phyloP scores from a whole-genome alignment of 2,329 filamentous ascomycete species.

The Colletotrichum filicis region DNA sequence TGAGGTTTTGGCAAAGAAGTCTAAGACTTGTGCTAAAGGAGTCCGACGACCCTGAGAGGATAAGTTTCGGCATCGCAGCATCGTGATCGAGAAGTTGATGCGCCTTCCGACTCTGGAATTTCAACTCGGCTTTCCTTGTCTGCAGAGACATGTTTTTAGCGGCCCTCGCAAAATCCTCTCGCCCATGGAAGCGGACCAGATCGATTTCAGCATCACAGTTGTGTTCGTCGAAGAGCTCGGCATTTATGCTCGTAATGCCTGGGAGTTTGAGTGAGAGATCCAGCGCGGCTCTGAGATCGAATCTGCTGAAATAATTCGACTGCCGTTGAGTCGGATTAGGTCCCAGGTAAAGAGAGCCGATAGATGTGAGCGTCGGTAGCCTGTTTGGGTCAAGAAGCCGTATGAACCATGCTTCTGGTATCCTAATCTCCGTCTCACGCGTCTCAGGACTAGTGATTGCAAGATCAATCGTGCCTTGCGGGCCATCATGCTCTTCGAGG shows the following conservation, averaged over 20 bases:
- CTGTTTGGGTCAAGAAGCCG: neutral
- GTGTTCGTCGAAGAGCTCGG: neutral
- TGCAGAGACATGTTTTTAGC: neutral
- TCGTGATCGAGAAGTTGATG: slow-evolving; percentile 3
- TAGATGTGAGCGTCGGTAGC: neutral
- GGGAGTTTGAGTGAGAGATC: slow-evolving; percentile 1
- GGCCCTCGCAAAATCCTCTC: neutral
- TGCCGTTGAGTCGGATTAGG: neutral
- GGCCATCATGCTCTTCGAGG: neutral
- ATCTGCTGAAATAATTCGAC: neutral
- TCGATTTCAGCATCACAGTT: slow-evolving; percentile 1
- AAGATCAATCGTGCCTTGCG: neutral
- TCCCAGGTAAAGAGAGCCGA: neutral
- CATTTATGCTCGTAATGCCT: neutral
- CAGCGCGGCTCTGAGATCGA: neutral
- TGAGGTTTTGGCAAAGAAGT: neutral
- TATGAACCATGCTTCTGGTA: neutral
- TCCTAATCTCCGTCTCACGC: neutral
- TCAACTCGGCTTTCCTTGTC: neutral
- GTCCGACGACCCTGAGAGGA: neutral
- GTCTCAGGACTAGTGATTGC: neutral
- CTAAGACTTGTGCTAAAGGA: neutral
- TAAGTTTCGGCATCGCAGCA: slow-evolving; percentile 4
- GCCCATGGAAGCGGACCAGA: neutral
- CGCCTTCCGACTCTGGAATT: neutral